These are phyloP conservation scores for Malassezia dermatis DNA, from an alignment of 1,284 basidiomycete genomes.

Conservation along the genomic window DNA sequence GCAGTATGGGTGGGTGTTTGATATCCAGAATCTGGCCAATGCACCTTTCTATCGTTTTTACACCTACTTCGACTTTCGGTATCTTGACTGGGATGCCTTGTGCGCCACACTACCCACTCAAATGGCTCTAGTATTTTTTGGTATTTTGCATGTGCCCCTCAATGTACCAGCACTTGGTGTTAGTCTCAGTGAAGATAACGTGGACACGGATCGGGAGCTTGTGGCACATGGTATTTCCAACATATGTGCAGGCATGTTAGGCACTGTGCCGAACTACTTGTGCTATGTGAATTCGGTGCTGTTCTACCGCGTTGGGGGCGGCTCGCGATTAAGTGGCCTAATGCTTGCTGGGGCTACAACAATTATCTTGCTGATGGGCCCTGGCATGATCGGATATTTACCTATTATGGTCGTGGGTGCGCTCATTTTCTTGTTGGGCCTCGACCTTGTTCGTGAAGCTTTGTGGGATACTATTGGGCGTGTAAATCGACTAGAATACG, in stretches of 20 bases:
- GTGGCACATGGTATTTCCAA: slow-evolving; percentile 89
- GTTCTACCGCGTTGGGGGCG: slow-evolving; percentile 88
- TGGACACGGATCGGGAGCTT: slow-evolving; percentile 85
- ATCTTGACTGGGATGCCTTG: slow-evolving; percentile 41
- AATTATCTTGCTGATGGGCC: slow-evolving; percentile 68
- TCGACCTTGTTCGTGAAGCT: slow-evolving; percentile 84
- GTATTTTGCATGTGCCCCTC: slow-evolving; percentile 70
- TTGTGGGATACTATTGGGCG: slow-evolving; percentile 88
- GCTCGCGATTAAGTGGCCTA: slow-evolving; percentile 69
- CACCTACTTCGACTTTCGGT: slow-evolving; percentile 43
- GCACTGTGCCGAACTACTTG: slow-evolving; percentile 59
- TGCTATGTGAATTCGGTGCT: slow-evolving; percentile 49
- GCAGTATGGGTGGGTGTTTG: slow-evolving; percentile 74
- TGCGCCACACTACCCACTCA: slow-evolving; percentile 50
- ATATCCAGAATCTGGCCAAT: slow-evolving; percentile 54
- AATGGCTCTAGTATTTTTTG: slow-evolving; percentile 64
- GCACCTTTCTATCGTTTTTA: slow-evolving; percentile 46
- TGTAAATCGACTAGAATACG: slow-evolving; percentile 53
- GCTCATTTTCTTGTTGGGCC: slow-evolving; percentile 85
- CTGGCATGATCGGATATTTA: slow-evolving; percentile 50
- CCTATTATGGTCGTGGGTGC: slow-evolving; percentile 56
- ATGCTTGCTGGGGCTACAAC: slow-evolving; percentile 70
- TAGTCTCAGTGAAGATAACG: slow-evolving; percentile 75
- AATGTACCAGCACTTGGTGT: slow-evolving; percentile 78
- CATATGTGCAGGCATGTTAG: slow-evolving; percentile 65